These are phyloP conservation scores for Entelexis paramagnoliae DNA, from an alignment of 1,139 yeast genomes.

Conservation along the genomic window DNA sequence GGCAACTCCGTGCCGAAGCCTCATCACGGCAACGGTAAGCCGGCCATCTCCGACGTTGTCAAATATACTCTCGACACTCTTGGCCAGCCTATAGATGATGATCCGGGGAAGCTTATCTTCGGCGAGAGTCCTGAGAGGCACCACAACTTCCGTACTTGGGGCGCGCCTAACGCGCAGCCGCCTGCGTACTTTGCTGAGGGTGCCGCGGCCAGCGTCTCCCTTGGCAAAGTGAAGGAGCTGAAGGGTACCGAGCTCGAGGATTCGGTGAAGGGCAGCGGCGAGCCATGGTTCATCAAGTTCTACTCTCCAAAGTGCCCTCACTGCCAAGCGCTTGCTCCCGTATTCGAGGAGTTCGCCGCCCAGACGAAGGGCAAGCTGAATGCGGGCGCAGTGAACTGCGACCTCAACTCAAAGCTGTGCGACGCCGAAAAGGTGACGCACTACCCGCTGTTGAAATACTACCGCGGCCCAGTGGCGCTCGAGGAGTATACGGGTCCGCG, in stretches of 20 bases:
- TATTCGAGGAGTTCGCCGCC: slow-evolving; percentile 33
- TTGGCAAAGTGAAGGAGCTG: slow-evolving; percentile 15
- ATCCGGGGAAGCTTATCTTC: slow-evolving; percentile 19
- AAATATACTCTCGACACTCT: slow-evolving; percentile 17
- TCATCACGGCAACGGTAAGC: slow-evolving; percentile 1
- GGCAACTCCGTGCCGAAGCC: slow-evolving; percentile 15
- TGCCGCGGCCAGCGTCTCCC: slow-evolving; percentile 6
- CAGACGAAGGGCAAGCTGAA: slow-evolving; percentile 30
- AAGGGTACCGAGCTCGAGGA: slow-evolving; percentile 9
- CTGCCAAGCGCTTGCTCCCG: slow-evolving; percentile 31
- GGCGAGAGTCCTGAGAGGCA: slow-evolving; percentile 20
- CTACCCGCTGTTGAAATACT: slow-evolving; percentile 31
- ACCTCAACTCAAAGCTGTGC: slow-evolving; percentile 30
- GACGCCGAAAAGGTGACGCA: slow-evolving; percentile 27
- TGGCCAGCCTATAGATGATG: slow-evolving; percentile 20
- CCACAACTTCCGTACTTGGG: slow-evolving; percentile 21
- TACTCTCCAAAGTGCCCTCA: slow-evolving; percentile 35
- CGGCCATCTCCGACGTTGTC: slow-evolving; percentile 18
- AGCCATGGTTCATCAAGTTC: slow-evolving; percentile 37
- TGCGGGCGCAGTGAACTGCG: slow-evolving; percentile 37
- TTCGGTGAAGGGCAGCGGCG: slow-evolving; percentile 21
- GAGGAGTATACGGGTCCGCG: slow-evolving; percentile 27
- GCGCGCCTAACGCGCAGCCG: slow-evolving; percentile 21
- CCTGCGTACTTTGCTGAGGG: slow-evolving; percentile 15
- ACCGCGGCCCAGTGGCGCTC: slow-evolving; percentile 28